Evolutionary conservation across 306 rosid genomes (phyloP), one percentile per base, ranked within the genome.

Genomic region (Trifolium pratense): DNA sequence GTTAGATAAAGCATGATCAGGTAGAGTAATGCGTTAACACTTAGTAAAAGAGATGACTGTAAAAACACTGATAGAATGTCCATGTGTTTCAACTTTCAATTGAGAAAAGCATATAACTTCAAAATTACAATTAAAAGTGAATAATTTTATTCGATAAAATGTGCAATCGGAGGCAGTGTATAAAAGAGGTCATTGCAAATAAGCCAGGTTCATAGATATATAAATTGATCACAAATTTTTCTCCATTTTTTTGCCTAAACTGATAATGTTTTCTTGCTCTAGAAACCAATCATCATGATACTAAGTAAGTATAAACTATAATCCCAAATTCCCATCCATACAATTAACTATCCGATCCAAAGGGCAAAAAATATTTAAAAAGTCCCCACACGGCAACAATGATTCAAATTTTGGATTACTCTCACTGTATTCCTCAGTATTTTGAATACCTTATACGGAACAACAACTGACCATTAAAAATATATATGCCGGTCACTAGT

Each of bases 1-100:
- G 6, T 58, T 75, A 61, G 70, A 76, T 48, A n/a, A 76, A 40
- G 73, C 17, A 83, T 34, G 55, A 73, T 16, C 65, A 21, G 66
- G 39, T 18, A 64, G 52, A 45, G 68, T 31, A 70, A 57, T n/a
- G 43, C 43, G 65, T 23, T 49, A 36, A 45, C 12, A 48, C 70
- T 45, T 53, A 18, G 49, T 71, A 15, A 71, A 57, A 57, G 57
- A 66, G 45, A 79, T 31, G 7, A 56, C 21, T 75, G 39, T n/a
- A 58, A 58, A 51, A 71, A 53, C 21, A 53, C 11, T 40, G 18
- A 18, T 64, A 45, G 46, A 64, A 51, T 58, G 59, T 37, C 62
- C 32, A 70, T 6, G 16, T 52, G 49, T 12, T 12, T 40, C 23
- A 26, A 59, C 65, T 66, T 56, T 48, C 43, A 40, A 40, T 42